Evolutionary conservation across 345 rosid species (phyloP).

Genomic region (Raphanus raphanistrum): DNA sequence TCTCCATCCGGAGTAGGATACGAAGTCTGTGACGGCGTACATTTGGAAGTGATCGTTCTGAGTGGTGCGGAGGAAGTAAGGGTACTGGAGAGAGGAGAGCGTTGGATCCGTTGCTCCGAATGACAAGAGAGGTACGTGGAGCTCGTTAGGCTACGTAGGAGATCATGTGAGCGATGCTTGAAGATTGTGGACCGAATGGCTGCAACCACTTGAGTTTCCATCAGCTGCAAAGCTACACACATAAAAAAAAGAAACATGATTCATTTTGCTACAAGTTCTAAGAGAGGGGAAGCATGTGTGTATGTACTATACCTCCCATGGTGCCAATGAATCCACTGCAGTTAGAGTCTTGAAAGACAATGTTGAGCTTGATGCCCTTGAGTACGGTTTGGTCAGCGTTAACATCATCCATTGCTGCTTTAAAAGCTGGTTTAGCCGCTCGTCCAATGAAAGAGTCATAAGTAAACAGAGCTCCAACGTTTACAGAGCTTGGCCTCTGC

Average conservation of each 20-base stretch:
- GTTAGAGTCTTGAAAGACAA: slow-evolving; percentile 59
- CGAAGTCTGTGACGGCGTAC: slow-evolving; percentile 74
- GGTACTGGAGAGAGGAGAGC: slow-evolving; percentile 60
- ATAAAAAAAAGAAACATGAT: slow-evolving; percentile 9
- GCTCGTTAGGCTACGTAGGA: slow-evolving; percentile 68
- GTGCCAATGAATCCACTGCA: slow-evolving; percentile 93
- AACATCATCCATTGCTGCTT: slow-evolving; percentile 74
- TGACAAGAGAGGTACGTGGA: slow-evolving; percentile 68
- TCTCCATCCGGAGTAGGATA: slow-evolving; percentile 66
- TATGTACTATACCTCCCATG: slow-evolving; percentile 62
- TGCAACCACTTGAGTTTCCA: slow-evolving; percentile 68
- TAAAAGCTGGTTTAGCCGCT: slow-evolving; percentile 67
- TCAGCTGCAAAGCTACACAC: slow-evolving; percentile 87
- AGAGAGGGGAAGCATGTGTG: slow-evolving; percentile 24
- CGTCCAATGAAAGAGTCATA: slow-evolving; percentile 70
- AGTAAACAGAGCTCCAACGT: slow-evolving; percentile 76
- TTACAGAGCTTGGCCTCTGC: slow-evolving; percentile 53
- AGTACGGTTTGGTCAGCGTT: slow-evolving; percentile 68
- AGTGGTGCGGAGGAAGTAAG: slow-evolving; percentile 66
- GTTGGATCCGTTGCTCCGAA: slow-evolving; percentile 76
- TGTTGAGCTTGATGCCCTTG: slow-evolving; percentile 49
- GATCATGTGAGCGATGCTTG: slow-evolving; percentile 85
- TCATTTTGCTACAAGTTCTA: not conserved
- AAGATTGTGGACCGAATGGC: slow-evolving; percentile 97
- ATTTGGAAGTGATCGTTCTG: slow-evolving; percentile 79